A percentile compares a stretch with the other conserved stretches of the same genome.
phyloP scores from a whole-genome alignment of 2,329 filamentous ascomycete species.

The Neocucurbitaria cava region DNA sequence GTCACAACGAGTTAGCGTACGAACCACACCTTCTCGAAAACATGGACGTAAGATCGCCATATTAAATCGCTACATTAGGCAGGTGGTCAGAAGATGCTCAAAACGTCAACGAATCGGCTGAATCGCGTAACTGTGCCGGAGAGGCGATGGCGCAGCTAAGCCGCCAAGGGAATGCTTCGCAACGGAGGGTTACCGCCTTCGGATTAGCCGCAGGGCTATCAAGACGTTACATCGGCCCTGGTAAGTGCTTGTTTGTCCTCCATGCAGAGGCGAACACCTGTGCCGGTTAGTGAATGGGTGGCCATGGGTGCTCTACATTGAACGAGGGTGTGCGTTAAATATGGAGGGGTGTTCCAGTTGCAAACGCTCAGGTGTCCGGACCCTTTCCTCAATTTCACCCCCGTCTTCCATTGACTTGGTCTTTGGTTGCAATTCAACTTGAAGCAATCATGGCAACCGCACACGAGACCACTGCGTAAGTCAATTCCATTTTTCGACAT shows the following conservation, averaged over 20 bases:
- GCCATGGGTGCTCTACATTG: slow-evolving; percentile 1
- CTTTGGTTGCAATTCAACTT: slow-evolving; percentile 11
- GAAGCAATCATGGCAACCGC: slow-evolving; percentile 33
- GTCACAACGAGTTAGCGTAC: slow-evolving; percentile 10
- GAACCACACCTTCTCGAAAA: slow-evolving; percentile 10
- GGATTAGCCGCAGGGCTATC: slow-evolving; percentile 23
- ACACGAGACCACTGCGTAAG: slow-evolving; percentile 40
- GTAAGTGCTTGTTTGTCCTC: slow-evolving; percentile 33
- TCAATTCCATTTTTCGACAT: not conserved
- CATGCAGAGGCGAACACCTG: slow-evolving; percentile 19
- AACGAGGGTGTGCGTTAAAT: slow-evolving; percentile 30
- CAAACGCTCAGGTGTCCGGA: slow-evolving; percentile 15
- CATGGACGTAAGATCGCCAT: slow-evolving; percentile 30
- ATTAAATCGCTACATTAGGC: slow-evolving; percentile 21
- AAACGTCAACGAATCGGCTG: slow-evolving; percentile 9
- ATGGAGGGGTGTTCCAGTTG: slow-evolving; percentile 24
- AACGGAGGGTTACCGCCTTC: slow-evolving; percentile 16
- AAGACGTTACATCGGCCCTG: slow-evolving; percentile 42
- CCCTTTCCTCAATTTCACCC: slow-evolving; percentile 6
- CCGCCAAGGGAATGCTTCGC: slow-evolving; percentile 37
- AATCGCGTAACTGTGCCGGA: slow-evolving; percentile 3
- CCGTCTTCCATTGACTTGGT: slow-evolving; percentile 15
- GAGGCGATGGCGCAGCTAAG: slow-evolving; percentile 28
- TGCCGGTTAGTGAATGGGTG: slow-evolving; percentile 15
- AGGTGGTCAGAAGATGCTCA: slow-evolving; percentile 29